Evolutionary conservation across 306 rosid genomes (phyloP), one percentile per base, ranked within the genome.

Genomic region (Bauhinia variegata): DNA sequence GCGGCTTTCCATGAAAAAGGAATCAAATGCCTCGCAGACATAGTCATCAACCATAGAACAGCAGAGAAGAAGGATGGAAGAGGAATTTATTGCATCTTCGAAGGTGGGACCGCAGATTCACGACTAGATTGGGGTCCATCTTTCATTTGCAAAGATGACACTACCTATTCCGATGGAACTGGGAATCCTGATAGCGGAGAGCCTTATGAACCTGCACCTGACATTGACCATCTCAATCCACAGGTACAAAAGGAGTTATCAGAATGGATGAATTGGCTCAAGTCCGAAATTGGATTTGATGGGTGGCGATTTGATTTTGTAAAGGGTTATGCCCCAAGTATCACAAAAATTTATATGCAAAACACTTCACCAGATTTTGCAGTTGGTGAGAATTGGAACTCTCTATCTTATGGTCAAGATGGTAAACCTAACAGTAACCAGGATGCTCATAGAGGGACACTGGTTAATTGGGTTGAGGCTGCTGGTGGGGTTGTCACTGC

Each of bases 251-350:
- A 4, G 0, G 95, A 91, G 67, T 34, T 91, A 2, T 72, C 92
- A 2, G 97, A 86, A 1, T 88, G 97, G 95, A 76, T 91, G 95
- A 91, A 82, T 13, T 91, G 92, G 95, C 50, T 91, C 30, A 87
- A 84, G 61, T 56, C 82, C 1, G 92, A 91, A 14, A 17, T 91
- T 19, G 97, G 97, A 10, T 91, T 74, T 42, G 82, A 70, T 6
- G 97, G 97, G 0, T 91, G 95, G 92, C 69, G 97, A 37, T 80
- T 91, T 42, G 97, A 91, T 67, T 80, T 78, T 62, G 97, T 85
- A 0, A 85, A 15, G 43, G 97, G 97, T 0, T 92, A 87, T 72
- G 82, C 88, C 11, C 73, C 97, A 1, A 46, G 73, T 12, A 65
- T 80, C 5, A 82, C 82, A 6, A 82, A 83, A 50, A 53, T 82